These are phyloP conservation scores for Talaromyces islandicus DNA, from an alignment of 2,329 filamentous ascomycete species.

Conservation along the genomic window DNA sequence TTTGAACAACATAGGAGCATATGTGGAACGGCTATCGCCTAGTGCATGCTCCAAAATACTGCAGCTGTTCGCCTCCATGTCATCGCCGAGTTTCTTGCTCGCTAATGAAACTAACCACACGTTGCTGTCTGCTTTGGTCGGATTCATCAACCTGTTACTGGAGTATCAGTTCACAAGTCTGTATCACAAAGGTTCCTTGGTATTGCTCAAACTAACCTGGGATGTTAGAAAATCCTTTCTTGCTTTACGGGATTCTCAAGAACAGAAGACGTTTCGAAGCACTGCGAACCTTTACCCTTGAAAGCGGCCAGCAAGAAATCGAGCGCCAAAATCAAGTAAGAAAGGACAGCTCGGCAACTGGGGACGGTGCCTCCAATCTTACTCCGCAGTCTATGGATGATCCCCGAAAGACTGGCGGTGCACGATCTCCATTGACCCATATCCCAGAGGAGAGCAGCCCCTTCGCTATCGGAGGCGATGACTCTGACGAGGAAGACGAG, in stretches of 20 bases:
- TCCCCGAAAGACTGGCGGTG: conserved; percentile 40
- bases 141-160: conserved; percentile 82
- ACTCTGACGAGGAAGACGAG: conserved; percentile 51
- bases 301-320: conserved; percentile 87
- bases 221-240: conserved; percentile 65
- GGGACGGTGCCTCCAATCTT: conserved; percentile 31
- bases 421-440: conserved; percentile 55
- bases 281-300: conserved; percentile 78
- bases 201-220: conserved; percentile 16
- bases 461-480: conserved; percentile 80
- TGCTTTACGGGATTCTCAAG: conserved; percentile 72
- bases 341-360: conserved; percentile 51
- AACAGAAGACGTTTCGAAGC: conserved; percentile 80
- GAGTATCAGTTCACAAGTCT: conserved; percentile 79
- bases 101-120: conserved; percentile 87
- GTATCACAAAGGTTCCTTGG: conserved; percentile 20
- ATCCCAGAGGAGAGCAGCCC: conserved; percentile 73
- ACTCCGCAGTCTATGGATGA: conserved; percentile 37
- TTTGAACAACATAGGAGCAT: conserved; percentile 86
- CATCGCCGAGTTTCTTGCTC: conserved; percentile 82
- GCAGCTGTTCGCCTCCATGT: conserved; percentile 87
- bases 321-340: conserved; percentile 67
- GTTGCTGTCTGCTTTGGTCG: conserved; percentile 73
- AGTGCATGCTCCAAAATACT: conserved; percentile 74
- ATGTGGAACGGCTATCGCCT: conserved; percentile 69